Percentiles rank a stretch among this genome's conserved stretches.
These are phyloP conservation scores for Hydnomerulius pinastri DNA, from an alignment of 768 basidiomycete genomes.

Conservation along the genomic window DNA sequence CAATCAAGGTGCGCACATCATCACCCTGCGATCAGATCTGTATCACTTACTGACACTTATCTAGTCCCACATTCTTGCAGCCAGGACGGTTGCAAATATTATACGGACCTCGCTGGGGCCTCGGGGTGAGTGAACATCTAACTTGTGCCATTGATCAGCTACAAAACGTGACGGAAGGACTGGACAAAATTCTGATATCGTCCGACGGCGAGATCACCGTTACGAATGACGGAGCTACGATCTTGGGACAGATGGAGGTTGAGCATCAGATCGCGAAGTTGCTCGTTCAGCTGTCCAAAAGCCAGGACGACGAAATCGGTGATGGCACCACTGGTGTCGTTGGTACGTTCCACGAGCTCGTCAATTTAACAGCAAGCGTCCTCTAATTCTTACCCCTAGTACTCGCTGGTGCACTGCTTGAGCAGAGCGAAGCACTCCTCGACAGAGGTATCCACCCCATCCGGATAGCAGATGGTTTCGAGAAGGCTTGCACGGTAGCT, in stretches of 20 bases:
- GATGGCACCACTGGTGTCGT: conserved; percentile 99
- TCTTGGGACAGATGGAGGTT: conserved; percentile 97
- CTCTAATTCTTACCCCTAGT: conserved; percentile 47
- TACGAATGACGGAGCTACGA: conserved; percentile 98
- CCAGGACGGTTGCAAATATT: conserved; percentile 91
- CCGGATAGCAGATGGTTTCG: conserved; percentile 98
- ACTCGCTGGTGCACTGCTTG: conserved; percentile 94
- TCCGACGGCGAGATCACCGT: conserved; percentile 99
- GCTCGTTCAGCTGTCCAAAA: conserved; percentile 93
- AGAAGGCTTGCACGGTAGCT: conserved; percentile 89
- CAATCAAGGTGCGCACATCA: conserved; percentile 80
- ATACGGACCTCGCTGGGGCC: conserved; percentile 94
- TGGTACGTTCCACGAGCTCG: conserved; percentile 57
- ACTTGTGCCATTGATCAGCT: conserved; percentile 9
- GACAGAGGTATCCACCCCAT: conserved; percentile 99
- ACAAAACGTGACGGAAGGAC: conserved; percentile 50
- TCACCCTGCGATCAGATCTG: background rate
- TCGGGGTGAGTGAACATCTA: conserved; percentile 58
- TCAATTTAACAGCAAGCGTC: conserved; percentile 4
- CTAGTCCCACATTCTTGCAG: conserved; percentile 94
- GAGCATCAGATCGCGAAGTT: conserved; percentile 99
- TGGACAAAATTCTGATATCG: conserved; percentile 93
- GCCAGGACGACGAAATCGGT: conserved; percentile 99
- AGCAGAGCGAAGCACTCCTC: conserved; percentile 93
- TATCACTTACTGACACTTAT: conserved; percentile 10